These are phyloP conservation scores for Fusarium ramigenum DNA, from an alignment of 2,329 filamentous ascomycete species.

Conservation along the genomic window DNA sequence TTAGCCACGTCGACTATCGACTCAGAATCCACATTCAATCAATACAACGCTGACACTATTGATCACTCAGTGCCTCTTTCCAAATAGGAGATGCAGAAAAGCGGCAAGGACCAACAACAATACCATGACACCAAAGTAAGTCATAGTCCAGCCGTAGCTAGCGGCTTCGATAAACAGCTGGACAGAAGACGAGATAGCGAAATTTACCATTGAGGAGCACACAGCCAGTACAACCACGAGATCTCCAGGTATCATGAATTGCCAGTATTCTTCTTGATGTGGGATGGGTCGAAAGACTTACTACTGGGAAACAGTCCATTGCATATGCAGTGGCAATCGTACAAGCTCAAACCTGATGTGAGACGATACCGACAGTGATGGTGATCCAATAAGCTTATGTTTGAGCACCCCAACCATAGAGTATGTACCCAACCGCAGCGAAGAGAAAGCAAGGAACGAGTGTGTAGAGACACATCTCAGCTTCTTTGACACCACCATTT, in stretches of 20 bases:
- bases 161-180: not conserved
- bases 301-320: not conserved
- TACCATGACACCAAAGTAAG: not conserved
- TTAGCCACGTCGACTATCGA: no score
- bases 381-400: not conserved
- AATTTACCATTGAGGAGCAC: not conserved
- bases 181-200: not conserved
- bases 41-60: no score
- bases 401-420: not conserved
- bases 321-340: not conserved
- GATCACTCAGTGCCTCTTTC: no score
- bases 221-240: not conserved
- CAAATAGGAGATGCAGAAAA: no score
- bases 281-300: rapidly evolving
- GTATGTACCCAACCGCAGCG: not conserved
- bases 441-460: not conserved
- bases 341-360: not conserved
- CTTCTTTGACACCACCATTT: not conserved
- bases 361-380: not conserved
- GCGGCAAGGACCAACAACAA: not conserved
- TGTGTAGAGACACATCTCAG: not conserved
- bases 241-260: not conserved
- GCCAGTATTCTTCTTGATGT: rapidly evolving
- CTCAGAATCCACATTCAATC: no score
- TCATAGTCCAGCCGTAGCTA: not conserved